Evolutionary conservation across 345 rosid genomes (phyloP), one percentile per base, ranked within the genome.

Genomic region (Syzygium jambos): DNA sequence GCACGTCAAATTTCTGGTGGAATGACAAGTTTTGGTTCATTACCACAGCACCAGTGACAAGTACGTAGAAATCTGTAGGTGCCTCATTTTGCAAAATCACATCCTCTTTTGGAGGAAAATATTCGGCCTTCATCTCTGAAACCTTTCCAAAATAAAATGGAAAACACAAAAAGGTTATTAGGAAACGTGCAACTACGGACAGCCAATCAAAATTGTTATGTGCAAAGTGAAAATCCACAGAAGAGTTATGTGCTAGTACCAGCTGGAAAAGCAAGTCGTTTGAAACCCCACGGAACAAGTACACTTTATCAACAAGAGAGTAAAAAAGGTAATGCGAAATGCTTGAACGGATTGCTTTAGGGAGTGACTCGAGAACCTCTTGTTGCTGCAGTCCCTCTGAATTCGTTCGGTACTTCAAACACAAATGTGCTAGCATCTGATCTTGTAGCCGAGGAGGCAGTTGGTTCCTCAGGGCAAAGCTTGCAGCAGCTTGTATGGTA

Each of bases 101-200:
- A 85, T 95, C 98, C 93, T 94, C 98, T 90, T 95, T 95, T 52
- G 98, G 98, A 85, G 98, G 98, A 87, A 95, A 95, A 82, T 95
- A 95, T 92, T 94, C 98, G 10, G 98, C 95, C 89, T 94, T 94
- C 96, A 95, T 95, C 91, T 95, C 96, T 3, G 98, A 94, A 85
- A 95, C 98, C 98, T 95, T 65, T 9, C 52, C 68, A 16, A 68
- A 85, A 87, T 86, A 88, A 29, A 65, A 53, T 51, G 61, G n/a
- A 84, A 30, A 73, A 87, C 7, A 1, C 27, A 46, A 30, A 55
- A 46, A 55, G 52, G 59, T 30, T 49, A 53, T 52, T 27, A 68
- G 25, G 21, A 56, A 41, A 55, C 14, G 15, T 30, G 59, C 27
- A 46, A 8, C 51, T 52, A 54, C 11, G 7, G 16, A 65, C 77